phyloP scores from a whole-genome alignment of 495 filamentous ascomycete genomes.

The Trichoderma orchidacearum region DNA sequence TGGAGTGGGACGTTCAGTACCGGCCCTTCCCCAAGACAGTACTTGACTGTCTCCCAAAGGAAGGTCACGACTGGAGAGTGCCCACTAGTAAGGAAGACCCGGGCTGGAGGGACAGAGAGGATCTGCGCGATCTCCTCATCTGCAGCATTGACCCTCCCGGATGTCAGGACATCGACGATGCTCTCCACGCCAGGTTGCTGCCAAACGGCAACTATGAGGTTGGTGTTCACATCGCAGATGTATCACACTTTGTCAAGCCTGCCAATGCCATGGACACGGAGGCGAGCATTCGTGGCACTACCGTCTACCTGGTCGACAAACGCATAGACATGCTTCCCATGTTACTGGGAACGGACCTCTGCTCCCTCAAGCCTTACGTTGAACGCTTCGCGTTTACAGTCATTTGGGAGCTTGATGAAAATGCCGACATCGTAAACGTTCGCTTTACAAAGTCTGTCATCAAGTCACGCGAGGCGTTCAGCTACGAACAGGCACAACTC shows the following conservation, averaged over 20 bases:
- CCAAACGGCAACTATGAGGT: conserved; percentile 94
- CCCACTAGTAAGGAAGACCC: conserved; percentile 60
- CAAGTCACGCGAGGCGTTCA: conserved; percentile 93
- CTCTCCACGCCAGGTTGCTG: conserved; percentile 70
- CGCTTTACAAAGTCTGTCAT: conserved; percentile 96
- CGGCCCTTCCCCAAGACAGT: conserved; percentile 93
- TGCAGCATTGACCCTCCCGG: conserved; percentile 96
- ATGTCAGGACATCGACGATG: conserved; percentile 97
- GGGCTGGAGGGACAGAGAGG: conserved; percentile 72
- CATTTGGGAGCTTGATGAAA: conserved; percentile 78
- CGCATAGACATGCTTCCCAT: conserved; percentile 98
- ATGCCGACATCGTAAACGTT: conserved; percentile 70
- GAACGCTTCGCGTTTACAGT: conserved; percentile 95
- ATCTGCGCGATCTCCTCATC: conserved; percentile 73
- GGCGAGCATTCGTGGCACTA: conserved; percentile 85
- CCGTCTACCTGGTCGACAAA: conserved; percentile 96
- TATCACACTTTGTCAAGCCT: conserved; percentile 95
- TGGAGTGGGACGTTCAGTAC: conserved; percentile 97
- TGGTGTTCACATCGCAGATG: conserved; percentile 97
- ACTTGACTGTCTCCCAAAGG: conserved; percentile 76
- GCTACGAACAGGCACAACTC: conserved; percentile 89
- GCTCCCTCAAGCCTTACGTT: conserved; percentile 93
- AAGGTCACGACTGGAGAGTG: conserved; percentile 92
- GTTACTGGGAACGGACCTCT: conserved; percentile 89
- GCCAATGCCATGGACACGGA: conserved; percentile 95